phyloP scores from a whole-genome alignment of 108 stramenopile species.

The Aurantiochytrium sp. region DNA sequence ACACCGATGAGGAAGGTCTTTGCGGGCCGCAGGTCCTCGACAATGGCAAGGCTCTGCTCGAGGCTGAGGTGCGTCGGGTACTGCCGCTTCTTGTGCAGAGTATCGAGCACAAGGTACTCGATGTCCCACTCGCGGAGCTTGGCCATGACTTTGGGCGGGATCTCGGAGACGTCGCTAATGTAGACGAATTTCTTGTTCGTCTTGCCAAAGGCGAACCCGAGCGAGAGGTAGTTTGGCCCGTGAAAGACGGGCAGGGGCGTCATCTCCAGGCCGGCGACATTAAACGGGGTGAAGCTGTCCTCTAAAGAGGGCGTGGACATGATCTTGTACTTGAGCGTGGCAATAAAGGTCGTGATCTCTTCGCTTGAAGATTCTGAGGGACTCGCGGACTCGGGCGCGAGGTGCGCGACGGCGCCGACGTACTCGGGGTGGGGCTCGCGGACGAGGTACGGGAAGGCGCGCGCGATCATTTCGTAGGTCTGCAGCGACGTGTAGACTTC shows the following conservation, averaged over 20 bases:
- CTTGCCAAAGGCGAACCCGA: background rate
- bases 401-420: background rate
- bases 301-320: background rate
- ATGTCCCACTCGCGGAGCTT: background rate
- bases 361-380: background rate
- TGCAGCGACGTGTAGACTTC: background rate
- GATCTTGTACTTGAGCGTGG: background rate
- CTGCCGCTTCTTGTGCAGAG: background rate
- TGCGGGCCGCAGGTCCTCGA: background rate
- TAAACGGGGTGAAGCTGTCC: background rate
- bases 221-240: background rate
- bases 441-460: background rate
- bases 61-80: conserved; percentile 4
- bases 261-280: background rate
- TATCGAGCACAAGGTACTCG: background rate
- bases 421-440: background rate
- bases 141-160: background rate
- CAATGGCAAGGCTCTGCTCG: background rate
- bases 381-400: background rate
- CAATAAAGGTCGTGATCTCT: background rate
- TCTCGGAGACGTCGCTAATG: conserved; percentile 25
- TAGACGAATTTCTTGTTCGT: background rate
- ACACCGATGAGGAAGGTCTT: background rate
- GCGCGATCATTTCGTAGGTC: background rate
- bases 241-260: background rate